phyloP scores from a whole-genome alignment of 2,329 filamentous ascomycete genomes.

The Fusarium caatingaense region DNA sequence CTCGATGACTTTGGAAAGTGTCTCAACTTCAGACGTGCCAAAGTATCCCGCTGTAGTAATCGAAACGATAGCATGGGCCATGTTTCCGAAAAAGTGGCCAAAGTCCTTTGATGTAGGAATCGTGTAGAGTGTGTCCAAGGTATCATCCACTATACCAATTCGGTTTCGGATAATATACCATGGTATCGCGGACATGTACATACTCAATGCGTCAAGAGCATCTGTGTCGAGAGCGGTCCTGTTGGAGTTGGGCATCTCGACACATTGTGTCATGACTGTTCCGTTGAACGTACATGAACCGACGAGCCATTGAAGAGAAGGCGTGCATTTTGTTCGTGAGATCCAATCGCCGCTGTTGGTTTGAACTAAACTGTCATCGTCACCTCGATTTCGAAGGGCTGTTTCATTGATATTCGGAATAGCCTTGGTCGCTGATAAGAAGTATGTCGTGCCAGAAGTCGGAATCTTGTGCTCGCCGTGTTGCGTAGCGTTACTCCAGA shows the following conservation, averaged over 20 bases:
- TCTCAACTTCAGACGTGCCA: conserved; percentile 28
- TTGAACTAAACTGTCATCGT: conserved; percentile 30
- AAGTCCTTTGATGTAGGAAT: conserved; percentile 36
- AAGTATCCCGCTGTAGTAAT: conserved; percentile 40
- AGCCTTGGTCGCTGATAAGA: conserved; percentile 27
- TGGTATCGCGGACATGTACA: conserved; percentile 42
- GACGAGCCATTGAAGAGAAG: conserved; percentile 25
- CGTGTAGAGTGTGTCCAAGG: conserved; percentile 33
- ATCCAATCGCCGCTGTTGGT: conserved; percentile 33
- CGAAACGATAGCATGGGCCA: conserved; percentile 37
- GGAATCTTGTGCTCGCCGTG: conserved; percentile 23
- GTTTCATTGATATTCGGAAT: conserved; percentile 38
- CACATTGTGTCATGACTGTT: conserved; percentile 32
- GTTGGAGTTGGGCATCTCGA: background rate
- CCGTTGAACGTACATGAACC: conserved; percentile 39
- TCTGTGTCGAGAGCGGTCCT: conserved; percentile 28
- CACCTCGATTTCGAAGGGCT: conserved; percentile 10
- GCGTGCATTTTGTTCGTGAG: conserved; percentile 34
- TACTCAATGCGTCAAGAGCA: conserved; percentile 15
- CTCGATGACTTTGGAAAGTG: conserved; percentile 13
- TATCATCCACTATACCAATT: conserved; percentile 32
- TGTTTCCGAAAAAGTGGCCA: conserved; percentile 38
- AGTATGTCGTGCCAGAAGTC: conserved; percentile 18
- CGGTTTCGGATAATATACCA: conserved; percentile 36
- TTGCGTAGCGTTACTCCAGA: conserved; percentile 26